Evolutionary conservation across 352 stramenopile genomes (phyloP).

Genomic region (Pythium periplocum): DNA sequence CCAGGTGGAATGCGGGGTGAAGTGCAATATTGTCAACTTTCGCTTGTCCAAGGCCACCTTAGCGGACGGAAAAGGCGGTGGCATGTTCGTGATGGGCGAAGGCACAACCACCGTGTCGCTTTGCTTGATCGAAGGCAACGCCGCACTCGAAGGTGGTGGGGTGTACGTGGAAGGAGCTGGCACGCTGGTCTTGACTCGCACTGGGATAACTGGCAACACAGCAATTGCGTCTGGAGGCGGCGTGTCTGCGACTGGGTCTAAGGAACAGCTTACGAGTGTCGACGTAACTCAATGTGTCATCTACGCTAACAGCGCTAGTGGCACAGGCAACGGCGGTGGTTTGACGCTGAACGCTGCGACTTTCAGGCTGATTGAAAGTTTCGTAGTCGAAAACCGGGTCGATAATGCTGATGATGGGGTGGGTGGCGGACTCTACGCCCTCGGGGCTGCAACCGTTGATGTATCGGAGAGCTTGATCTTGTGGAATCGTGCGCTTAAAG

Average conservation of each 20-base stretch:
- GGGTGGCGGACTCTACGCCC: slow-evolving; percentile 7
- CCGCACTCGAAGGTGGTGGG: slow-evolving; percentile 4
- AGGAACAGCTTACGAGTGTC: neutral
- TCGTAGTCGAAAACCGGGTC: slow-evolving; percentile 15
- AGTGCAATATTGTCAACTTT: too few species aligned
- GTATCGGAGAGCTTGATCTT: slow-evolving; percentile 11
- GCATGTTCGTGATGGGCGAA: slow-evolving; percentile 10
- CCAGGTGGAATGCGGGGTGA: too few species aligned
- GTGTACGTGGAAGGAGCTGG: slow-evolving; percentile 14
- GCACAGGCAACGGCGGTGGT: neutral
- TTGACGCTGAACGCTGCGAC: neutral
- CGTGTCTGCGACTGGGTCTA: too few species aligned
- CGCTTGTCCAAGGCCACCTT: neutral
- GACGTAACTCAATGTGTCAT: neutral
- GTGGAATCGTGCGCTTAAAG: slow-evolving; percentile 9
- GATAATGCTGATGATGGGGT: neutral
- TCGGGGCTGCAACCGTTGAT: neutral
- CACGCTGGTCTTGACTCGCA: neutral
- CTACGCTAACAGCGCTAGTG: slow-evolving; percentile 12
- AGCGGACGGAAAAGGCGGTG: slow-evolving; percentile 6
- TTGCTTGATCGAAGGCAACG: slow-evolving; percentile 8
- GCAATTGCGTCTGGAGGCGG: neutral
- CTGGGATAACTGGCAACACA: slow-evolving; percentile 7
- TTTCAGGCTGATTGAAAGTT: neutral
- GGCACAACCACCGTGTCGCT: slow-evolving; percentile 5